A percentile compares a stretch with the other conserved stretches of the same genome.
Evolutionary conservation across 306 rosid genomes (phyloP).

Genomic region (Ammopiptanthus mongolicus): DNA sequence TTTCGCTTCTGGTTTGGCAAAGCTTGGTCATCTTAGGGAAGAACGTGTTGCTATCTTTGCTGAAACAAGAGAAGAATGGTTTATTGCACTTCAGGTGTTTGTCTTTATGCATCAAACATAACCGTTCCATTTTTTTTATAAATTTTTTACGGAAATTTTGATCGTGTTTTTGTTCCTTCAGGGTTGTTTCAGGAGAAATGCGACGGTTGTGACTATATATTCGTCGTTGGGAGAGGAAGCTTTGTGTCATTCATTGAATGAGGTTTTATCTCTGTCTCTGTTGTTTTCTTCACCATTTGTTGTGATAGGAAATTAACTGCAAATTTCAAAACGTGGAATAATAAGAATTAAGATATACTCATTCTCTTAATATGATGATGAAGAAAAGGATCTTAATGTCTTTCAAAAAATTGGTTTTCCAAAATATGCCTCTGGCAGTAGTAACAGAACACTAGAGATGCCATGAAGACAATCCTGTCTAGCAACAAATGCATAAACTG

Average conservation of each 20-base stretch:
- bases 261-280: conserved; percentile 50
- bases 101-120: neutral
- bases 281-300: neutral
- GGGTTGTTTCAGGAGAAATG: conserved; percentile 90
- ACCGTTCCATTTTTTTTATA: neutral
- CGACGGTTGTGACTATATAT: conserved; percentile 91
- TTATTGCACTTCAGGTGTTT: conserved; percentile 86
- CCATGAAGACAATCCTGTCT: neutral
- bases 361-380: neutral
- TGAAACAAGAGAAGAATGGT: conserved; percentile 91
- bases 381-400: too few relatives aligned
- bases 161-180: conserved; percentile 24
- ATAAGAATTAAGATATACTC: neutral
- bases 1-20: conserved; percentile 76
- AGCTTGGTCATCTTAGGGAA: conserved; percentile 56
- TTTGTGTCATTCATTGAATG: conserved; percentile 82
- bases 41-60: conserved; percentile 91
- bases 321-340: neutral
- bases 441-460: neutral
- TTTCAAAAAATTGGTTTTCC: too few relatives aligned
- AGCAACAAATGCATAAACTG: neutral
- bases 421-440: neutral
- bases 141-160: neutral
- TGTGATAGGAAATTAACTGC: neutral
- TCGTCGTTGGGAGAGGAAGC: conserved; percentile 96